Evolutionary conservation across 768 basidiomycete genomes (phyloP), one percentile per base, ranked within the genome.

Genomic region (Mycena polygramma): DNA sequence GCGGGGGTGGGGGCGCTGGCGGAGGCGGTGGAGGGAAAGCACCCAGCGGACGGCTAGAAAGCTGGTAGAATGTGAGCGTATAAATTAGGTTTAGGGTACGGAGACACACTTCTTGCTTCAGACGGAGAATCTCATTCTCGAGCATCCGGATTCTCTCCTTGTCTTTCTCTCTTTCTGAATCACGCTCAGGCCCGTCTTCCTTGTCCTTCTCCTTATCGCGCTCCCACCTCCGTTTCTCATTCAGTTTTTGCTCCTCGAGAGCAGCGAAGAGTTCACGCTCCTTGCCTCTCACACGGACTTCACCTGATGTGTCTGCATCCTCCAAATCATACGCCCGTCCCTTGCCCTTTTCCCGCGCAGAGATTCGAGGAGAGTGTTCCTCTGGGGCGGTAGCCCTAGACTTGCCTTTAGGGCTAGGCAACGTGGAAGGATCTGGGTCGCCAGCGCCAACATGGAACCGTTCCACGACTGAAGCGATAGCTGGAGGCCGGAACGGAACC

Each of bases 131-230:
- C 75, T 95, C 94, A 57, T 87, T 86, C 74, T 94, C 92, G 7
- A 95, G 83, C 66, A 82, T 80, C 70, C 80, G 83, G 37, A 94
- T 94, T 59, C 86, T 84, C 64, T 86, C 88, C 75, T 92, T 91
- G 74, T 94, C 91, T 35, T 78, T 79, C 19, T 82, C 82, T 37
- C 84, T 84, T 72, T 90, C 91, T 49, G 75, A 73, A 55, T 82
- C 78, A 4, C 77, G 74, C 39, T 81, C 74, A 26, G 78, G 80
- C 11, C 79, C 72, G 11, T 77, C 67, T 8, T 77, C 71, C 54
- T 74, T 76, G 11, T 77, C 68, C 17, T 77, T 71, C 51, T 74
- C 76, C 48, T 81, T 83, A 26, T 84, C 83, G 19, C 77, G 77
- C 62, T 84, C 83, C 73, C 78, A 78, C 54, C 80, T 79, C 53